Evolutionary conservation across 352 stramenopile genomes (phyloP).

Genomic region (Globisporangium lucens): DNA sequence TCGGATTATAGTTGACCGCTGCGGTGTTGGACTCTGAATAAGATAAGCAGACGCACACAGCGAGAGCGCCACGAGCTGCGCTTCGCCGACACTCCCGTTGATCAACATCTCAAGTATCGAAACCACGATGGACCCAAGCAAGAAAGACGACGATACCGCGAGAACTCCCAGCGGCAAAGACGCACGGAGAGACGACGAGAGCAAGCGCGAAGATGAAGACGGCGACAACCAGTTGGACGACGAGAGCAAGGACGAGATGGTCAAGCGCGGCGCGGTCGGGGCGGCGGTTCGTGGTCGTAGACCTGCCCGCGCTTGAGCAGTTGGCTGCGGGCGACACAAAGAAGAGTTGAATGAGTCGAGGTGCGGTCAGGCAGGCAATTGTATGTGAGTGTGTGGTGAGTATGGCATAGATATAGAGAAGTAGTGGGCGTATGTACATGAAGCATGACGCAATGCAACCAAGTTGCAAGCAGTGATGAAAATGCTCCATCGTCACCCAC

Average conservation of each 20-base stretch:
- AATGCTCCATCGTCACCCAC: background rate
- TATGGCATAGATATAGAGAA: background rate
- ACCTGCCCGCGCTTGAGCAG: constrained; percentile 9
- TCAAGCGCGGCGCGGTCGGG: constrained; percentile 15
- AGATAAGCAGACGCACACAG: too few species aligned
- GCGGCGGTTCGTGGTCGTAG: constrained; percentile 14
- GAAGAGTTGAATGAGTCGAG: background rate
- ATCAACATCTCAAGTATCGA: too few species aligned
- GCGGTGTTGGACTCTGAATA: too few species aligned
- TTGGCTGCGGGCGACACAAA: background rate
- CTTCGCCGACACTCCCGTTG: too few species aligned
- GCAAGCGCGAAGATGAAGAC: constrained; percentile 18
- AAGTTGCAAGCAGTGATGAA: too few species aligned
- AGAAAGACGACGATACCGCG: background rate
- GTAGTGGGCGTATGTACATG: too few species aligned
- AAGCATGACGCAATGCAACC: too few species aligned
- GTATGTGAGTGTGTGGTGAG: too few species aligned
- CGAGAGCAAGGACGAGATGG: constrained; percentile 17
- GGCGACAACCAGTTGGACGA: constrained; percentile 3
- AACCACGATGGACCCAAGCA: background rate
- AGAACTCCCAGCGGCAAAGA: background rate
- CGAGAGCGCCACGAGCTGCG: too few species aligned
- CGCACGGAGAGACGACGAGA: background rate
- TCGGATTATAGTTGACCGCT: too few species aligned
- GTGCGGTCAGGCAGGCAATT: too few species aligned